Base-by-base conservation (phyloP, 768 basidiomycete species). In the Pisolithus marmoratus region DNA sequence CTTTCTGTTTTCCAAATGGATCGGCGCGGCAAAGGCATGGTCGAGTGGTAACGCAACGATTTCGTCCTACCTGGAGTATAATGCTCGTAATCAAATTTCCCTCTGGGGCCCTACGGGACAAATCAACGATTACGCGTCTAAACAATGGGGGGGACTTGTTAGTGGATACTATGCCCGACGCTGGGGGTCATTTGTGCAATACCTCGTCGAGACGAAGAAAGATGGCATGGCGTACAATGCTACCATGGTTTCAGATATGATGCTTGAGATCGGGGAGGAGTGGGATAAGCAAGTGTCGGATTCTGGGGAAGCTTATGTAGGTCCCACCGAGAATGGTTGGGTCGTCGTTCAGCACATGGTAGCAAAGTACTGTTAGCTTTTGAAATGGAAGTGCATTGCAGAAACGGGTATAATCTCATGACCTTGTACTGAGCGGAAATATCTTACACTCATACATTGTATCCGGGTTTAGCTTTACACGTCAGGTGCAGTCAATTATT, bases 41-140 rank as follows among this genome's bases (percentile, higher is more conserved):
- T 60, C 66, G 19, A 44, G 58, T 38, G 61, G 54, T 11, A 61
- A 72, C 37, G 50, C 49, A 45, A 55, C 66, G n/a, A 72, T 71
- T 48, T 68, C 62, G 0, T 56, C 56, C 23, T 72, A 69, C 51
- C 63, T 74, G 23, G 71, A 69, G 53, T 72, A 71, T 50, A 63
- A 67, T 44, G 70, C 73, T 17, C 60, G 72, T 20, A 74, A 73
- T 55, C 73, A 74, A 58, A 64, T 74, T 56, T 74, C 72, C 27
- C 69, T 74, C 24, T 74, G 73, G 72, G 73, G 73, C 22, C 72
- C 71, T 3, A 63, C 60, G 17, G 71, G 73, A 15, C 58, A 74
- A 60, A 72, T 70, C 64, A 66, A 69, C 49, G 73, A 73, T 53
- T 74, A 74, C 45, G 73, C 72, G 20, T 72, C 72, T n/a, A 74